Base-by-base conservation (phyloP, 2,329 filamentous ascomycete genomes). In the Colletotrichum gloeosporioides region DNA sequence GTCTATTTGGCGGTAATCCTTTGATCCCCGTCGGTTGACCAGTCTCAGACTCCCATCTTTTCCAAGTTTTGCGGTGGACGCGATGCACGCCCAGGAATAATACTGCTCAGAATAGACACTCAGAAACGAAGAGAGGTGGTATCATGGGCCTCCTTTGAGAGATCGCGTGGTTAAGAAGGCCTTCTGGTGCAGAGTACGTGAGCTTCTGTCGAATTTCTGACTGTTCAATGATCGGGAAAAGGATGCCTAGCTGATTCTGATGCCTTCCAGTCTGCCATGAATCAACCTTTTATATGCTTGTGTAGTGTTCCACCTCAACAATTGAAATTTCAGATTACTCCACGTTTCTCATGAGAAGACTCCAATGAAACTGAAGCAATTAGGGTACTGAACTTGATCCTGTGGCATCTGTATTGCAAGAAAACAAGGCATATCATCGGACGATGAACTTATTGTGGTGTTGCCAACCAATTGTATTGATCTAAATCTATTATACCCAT, bases 211-310 rank as follows among this genome's bases (percentile, higher is more conserved):
- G 39, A 44, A 44, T 10, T 12, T 44, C 18, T 44, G 39, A 44
- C 39, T 3, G 39, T 44, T 44, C 18, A 44, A 44, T 44, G 39
- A 44, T 2, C 18, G 16, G 39, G 5, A 6, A 10, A 1, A n/a
- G 2, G 39, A 18, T 44, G 2, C 8, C 16, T 0, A 44, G 2
- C 4, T 10, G 0, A 44, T 44, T 44, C 22, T 44, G 39, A 4
- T 44, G 18, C 8, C 39, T 18, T 44, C 0, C 18, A 44, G 18
- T 44, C 16, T 12, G 39, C 18, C 16, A 44, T 4, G 0, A 44
- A 44, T 6, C 8, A 12, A n/a, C 5, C 0, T 44, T n/a, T 44
- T 3, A 44, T n/a, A 10, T 8, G 1, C 39, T 10, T n/a, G 16
- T 10, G 39, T 2, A 44, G 10, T 6, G 9, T n/a, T 44, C 9